Evolutionary conservation across 73 alveolate species (phyloP).

Genomic region (Paramecium bursaria): DNA sequence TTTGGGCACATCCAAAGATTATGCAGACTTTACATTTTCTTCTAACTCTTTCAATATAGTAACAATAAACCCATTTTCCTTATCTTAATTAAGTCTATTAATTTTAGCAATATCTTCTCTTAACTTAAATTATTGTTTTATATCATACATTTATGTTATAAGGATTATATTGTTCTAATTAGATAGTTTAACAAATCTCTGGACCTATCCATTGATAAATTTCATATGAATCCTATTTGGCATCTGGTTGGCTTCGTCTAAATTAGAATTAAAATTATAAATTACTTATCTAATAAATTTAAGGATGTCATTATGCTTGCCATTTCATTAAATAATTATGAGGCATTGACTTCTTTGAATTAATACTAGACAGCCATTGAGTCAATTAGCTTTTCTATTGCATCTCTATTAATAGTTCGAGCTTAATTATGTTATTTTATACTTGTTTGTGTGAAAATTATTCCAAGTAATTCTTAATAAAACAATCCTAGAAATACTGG

Average conservation of each 20-base stretch:
- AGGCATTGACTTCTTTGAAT: not conserved
- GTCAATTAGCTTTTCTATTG: constrained; percentile 42
- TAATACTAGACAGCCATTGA: not conserved
- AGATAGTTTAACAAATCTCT: not conserved
- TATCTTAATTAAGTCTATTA: constrained; percentile 1
- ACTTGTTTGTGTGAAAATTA: not conserved
- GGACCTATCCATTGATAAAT: constrained; percentile 52
- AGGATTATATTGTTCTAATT: constrained; percentile 18
- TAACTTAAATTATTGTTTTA: constrained; percentile 17
- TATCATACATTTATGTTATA: constrained; percentile 38
- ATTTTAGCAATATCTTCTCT: not conserved
- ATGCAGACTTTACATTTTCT: not conserved
- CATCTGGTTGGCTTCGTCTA: constrained; percentile 43
- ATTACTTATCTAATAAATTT: constrained; percentile 38
- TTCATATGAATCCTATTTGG: constrained; percentile 1
- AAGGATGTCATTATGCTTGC: constrained; percentile 53
- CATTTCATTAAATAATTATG: constrained; percentile 50
- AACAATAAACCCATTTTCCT: constrained; percentile 12
- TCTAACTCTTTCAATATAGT: constrained; percentile 24
- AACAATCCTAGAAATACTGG: constrained; percentile 43
- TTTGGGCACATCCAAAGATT: not conserved
- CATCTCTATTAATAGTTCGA: constrained; percentile 45
- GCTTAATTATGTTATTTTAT: not conserved
- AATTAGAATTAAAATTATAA: no score
- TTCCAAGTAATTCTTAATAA: constrained; percentile 18